Evolutionary conservation across 495 filamentous ascomycete genomes (phyloP), one percentile per base, ranked within the genome.

Genomic region (Niebla homalea): DNA sequence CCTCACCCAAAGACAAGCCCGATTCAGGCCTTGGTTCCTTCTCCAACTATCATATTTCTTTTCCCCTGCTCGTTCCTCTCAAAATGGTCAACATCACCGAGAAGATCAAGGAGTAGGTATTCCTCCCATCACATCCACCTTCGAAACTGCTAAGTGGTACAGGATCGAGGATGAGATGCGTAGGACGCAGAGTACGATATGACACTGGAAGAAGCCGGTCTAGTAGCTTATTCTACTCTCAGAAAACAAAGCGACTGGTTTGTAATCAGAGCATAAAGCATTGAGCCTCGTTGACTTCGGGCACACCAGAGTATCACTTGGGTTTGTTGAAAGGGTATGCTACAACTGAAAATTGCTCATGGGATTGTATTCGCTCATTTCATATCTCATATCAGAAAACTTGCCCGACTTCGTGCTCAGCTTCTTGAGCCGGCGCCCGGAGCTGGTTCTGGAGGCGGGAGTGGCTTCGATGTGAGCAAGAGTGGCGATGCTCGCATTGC

Each of bases 101-200:
- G 42, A 97, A 94, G 77, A 99, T 99, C 70, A 99, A 97, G 71
- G 89, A 95, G 89, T 92, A 70, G 60, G 83, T 67, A 8, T 5
- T 35, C 25, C 3, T 40, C 39, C 19, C 5, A 5, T 15, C 7
- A 29, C 20, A 19, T 18, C 14, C 22, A 14, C 8, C 18, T 15
- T 14, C 15, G 18, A 32, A 49, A 52, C 40, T 48, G 22, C 53
- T 51, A 35, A 37, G 25, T 48, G 55, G 50, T 45, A 18, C 55
- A 95, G 93, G 79, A 99, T 99, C 58, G 93, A 99, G 77, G 89
- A 92, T 74, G 93, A 99, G 83, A 99, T 99, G 93, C 79, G 76
- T 60, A 85, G 81, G 80, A 99, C 93, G 62, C 93, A 99, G 70
- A 94, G 88, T 92, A 79, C 70, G 67, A 42, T 19, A 42, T 26